phyloP scores from a whole-genome alignment of 495 filamentous ascomycete species.

The Aspergillus cavernicola region DNA sequence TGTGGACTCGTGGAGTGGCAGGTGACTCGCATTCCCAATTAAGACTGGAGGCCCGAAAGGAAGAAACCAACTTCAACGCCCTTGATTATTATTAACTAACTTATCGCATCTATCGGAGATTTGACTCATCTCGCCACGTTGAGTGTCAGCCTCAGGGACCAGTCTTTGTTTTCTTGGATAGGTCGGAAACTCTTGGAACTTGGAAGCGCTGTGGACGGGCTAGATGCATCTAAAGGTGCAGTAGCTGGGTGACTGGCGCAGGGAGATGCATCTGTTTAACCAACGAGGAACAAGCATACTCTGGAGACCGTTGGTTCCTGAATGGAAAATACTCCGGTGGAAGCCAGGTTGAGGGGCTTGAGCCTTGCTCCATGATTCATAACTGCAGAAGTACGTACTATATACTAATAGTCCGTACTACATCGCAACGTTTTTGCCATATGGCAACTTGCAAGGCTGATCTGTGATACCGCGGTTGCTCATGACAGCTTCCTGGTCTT shows the following conservation, averaged over 20 bases:
- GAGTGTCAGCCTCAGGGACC: constrained; percentile 5
- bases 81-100: too few species aligned
- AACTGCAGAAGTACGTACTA: background rate
- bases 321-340: background rate
- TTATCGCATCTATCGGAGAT: background rate
- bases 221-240: background rate
- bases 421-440: background rate
- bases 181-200: background rate
- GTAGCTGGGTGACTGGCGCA: background rate
- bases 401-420: too few species aligned
- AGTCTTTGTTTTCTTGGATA: background rate
- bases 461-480: background rate
- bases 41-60: background rate
- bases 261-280: background rate
- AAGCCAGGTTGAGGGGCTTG: background rate
- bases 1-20: too few species aligned
- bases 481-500: background rate
- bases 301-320: background rate
- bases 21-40: background rate
- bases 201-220: background rate
- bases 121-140: background rate
- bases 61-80: too few species aligned
- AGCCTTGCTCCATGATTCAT: too few species aligned
- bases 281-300: background rate
- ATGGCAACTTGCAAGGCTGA: constrained; percentile 1